Conservation (phyloP, 2,329 filamentous ascomycete species). For the Didymella arachidicola region DNA sequence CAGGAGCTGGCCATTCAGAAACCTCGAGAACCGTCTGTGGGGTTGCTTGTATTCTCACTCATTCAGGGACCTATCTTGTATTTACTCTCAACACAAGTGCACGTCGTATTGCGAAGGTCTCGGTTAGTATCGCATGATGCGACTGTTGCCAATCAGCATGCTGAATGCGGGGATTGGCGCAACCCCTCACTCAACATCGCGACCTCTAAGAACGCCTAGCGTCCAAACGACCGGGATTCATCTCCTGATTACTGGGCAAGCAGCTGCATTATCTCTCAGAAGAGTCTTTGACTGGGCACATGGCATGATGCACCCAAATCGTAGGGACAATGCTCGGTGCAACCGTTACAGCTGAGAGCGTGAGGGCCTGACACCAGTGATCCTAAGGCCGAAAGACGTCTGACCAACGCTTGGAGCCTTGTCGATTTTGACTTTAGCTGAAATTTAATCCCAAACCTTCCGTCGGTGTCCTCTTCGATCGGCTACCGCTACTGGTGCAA, state of each 20-base stretch:
- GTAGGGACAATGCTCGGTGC: not conserved
- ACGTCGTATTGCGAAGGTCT: not conserved
- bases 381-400: not conserved
- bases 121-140: conserved; percentile 1
- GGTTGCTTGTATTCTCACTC: too few species aligned
- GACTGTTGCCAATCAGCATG: conserved; percentile 5
- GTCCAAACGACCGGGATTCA: conserved; percentile 2
- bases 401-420: not conserved
- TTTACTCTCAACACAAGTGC: not conserved
- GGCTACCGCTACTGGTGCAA: not conserved
- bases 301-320: conserved; percentile 2
- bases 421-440: conserved; percentile 2
- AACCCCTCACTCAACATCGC: conserved; percentile 14
- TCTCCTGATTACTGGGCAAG: not conserved
- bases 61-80: too few species aligned
- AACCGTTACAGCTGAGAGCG: not conserved
- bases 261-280: conserved; percentile 3
- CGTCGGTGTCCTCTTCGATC: not conserved
- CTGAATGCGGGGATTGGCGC: conserved; percentile 11
- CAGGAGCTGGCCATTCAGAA: too few species aligned
- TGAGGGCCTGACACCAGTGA: not conserved
- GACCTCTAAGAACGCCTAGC: not conserved
- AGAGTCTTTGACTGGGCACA: not conserved
- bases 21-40: too few species aligned
- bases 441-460: not conserved